These are phyloP conservation scores for Candida peoriensis DNA, from an alignment of 805 yeast species.

Conservation along the genomic window DNA sequence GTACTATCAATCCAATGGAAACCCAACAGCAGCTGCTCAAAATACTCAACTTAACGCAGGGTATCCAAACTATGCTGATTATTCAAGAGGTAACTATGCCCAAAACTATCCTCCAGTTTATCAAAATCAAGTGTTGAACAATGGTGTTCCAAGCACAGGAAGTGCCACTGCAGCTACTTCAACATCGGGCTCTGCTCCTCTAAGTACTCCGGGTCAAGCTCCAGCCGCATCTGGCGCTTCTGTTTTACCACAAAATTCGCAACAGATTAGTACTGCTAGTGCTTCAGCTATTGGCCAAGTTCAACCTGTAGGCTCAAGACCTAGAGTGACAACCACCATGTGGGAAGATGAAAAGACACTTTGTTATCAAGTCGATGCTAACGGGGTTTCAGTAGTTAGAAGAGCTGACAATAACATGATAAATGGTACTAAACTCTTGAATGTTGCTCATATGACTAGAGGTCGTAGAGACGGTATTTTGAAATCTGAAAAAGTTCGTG, in stretches of 20 bases:
- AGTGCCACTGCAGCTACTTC: conserved; percentile 15
- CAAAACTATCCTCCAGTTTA: conserved; percentile 20
- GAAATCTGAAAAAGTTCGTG: conserved; percentile 70
- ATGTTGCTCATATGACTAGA: conserved; percentile 83
- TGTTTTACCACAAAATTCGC: conserved; percentile 4
- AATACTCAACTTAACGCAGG: conserved; percentile 6
- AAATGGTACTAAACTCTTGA: conserved; percentile 77
- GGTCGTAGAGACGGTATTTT: conserved; percentile 83
- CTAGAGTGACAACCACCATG: conserved; percentile 74
- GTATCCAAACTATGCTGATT: conserved; percentile 20
- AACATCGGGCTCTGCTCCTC: conserved; percentile 13
- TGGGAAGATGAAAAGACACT: conserved; percentile 88
- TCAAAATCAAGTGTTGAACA: conserved; percentile 14
- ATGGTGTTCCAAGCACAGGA: conserved; percentile 6
- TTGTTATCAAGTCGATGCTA: conserved; percentile 82
- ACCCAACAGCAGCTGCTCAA: conserved; percentile 3
- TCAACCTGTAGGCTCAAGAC: conserved; percentile 34
- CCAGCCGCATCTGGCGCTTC: conserved; percentile 2
- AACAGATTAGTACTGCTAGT: conserved; percentile 5
- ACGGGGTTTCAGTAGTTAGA: conserved; percentile 74
- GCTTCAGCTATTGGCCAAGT: conserved; percentile 24
- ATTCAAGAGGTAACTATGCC: conserved; percentile 21
- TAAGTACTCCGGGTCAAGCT: neutral
- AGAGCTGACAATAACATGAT: conserved; percentile 83
- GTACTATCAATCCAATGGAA: conserved; percentile 16